Percentiles rank a stretch among this genome's conserved stretches.
Evolutionary conservation across 108 stramenopile genomes (phyloP).

Genomic region (Skeletonema grethae): DNA sequence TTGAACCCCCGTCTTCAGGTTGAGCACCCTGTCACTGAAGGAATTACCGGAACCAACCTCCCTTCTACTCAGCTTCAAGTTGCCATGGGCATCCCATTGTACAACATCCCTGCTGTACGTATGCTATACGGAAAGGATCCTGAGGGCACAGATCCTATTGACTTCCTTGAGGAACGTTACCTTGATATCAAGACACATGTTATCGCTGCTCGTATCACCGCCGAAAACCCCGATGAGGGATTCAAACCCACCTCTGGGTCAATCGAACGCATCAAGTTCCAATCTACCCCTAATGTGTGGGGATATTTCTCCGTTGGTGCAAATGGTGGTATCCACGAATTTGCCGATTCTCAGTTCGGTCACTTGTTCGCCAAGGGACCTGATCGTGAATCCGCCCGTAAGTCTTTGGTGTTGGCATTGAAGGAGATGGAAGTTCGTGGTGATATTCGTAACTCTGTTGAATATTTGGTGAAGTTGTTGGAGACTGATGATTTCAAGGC

Average conservation of each 20-base stretch:
- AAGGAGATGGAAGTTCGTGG: constrained; percentile 99
- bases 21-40: constrained; percentile 96
- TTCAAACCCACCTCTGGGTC: constrained; percentile 98
- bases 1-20: constrained; percentile 99
- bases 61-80: constrained; percentile 96
- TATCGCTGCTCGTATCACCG: constrained; percentile 99
- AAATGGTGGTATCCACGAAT: constrained; percentile 98
- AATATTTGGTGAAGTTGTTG: constrained; percentile 96
- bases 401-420: constrained; percentile 92
- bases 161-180: constrained; percentile 93
- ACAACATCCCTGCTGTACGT: constrained; percentile 92
- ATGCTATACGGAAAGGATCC: constrained; percentile 85
- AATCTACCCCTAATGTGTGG: constrained; percentile 96
- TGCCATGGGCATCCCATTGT: constrained; percentile 97
- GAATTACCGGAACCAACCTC: constrained; percentile 89
- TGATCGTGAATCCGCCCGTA: constrained; percentile 94
- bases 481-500: constrained; percentile 95
- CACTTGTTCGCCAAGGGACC: constrained; percentile 97
- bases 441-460: constrained; percentile 98
- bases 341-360: constrained; percentile 98
- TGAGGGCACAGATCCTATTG: constrained; percentile 82
- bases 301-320: constrained; percentile 98
- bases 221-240: constrained; percentile 98
- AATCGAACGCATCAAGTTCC: constrained; percentile 98
- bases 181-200: constrained; percentile 83